A percentile compares a stretch with the other conserved stretches of the same genome.
These are phyloP conservation scores for Maudiozyma turicensis DNA, from an alignment of 805 yeast species.

Conservation along the genomic window DNA sequence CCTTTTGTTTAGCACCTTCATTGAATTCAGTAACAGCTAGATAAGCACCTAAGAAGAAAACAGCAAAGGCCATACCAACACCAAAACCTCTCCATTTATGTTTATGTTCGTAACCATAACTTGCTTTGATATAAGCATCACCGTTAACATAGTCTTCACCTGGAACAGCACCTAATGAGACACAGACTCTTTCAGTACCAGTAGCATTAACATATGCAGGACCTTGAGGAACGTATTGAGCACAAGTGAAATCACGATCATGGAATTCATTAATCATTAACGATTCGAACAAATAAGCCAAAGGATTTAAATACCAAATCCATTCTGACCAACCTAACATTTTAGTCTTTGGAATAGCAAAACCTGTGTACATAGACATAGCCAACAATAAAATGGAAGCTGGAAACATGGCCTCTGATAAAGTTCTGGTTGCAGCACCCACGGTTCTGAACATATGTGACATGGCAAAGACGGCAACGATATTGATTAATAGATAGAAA, in stretches of 20 bases:
- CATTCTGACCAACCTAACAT: conserved; percentile 42
- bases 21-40: conserved; percentile 41
- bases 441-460: conserved; percentile 39
- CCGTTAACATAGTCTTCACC: conserved; percentile 42
- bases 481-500: conserved; percentile 37
- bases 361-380: conserved; percentile 34
- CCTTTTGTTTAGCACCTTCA: conserved; percentile 47
- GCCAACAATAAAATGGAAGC: conserved; percentile 33
- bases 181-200: conserved; percentile 33
- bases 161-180: conserved; percentile 40
- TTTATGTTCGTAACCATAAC: conserved; percentile 33
- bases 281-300: conserved; percentile 36
- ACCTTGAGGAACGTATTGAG: conserved; percentile 35
- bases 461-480: conserved; percentile 42
- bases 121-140: conserved; percentile 31
- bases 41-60: conserved; percentile 44
- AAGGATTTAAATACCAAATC: conserved; percentile 37
- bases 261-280: conserved; percentile 37
- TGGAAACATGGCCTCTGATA: conserved; percentile 38
- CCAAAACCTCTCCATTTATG: conserved; percentile 58
- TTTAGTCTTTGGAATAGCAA: conserved; percentile 34
- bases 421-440: conserved; percentile 32
- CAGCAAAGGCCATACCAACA: conserved; percentile 40
- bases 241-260: conserved; percentile 29
- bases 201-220: conserved; percentile 29